Percentiles rank a stretch among this genome's conserved stretches.
These are phyloP conservation scores for Pyricularia grisea DNA, from an alignment of 2,329 filamentous ascomycete species.

Conservation along the genomic window DNA sequence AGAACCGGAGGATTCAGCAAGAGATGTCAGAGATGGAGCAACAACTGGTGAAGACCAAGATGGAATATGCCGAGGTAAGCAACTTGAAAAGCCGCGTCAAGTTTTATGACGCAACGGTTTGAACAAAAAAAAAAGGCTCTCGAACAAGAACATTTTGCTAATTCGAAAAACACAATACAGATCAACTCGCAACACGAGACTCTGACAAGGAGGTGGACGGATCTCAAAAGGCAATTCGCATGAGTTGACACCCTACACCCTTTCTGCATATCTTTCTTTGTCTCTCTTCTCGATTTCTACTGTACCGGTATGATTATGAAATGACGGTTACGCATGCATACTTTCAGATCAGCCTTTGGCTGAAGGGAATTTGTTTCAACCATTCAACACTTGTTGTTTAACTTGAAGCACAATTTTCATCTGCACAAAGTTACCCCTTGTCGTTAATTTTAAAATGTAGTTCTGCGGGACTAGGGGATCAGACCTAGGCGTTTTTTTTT, in stretches of 20 bases:
- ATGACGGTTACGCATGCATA: neutral
- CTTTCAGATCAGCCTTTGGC: neutral
- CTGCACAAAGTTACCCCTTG: neutral
- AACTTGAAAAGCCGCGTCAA: neutral
- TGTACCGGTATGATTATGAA: neutral
- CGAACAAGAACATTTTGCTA: neutral
- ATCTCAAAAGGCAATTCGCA: slow-evolving; percentile 53
- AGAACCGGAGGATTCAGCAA: slow-evolving; percentile 82
- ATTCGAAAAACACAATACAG: slow-evolving; percentile 27
- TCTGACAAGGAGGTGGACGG: slow-evolving; percentile 67
- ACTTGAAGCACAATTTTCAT: neutral
- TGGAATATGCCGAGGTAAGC: slow-evolving; percentile 89
- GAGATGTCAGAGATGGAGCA: slow-evolving; percentile 88
- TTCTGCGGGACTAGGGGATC: neutral
- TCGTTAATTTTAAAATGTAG: neutral
- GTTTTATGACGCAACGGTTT: no score
- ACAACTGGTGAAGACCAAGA: slow-evolving; percentile 84
- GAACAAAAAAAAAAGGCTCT: no score
- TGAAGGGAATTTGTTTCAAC: neutral
- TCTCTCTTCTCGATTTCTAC: neutral
- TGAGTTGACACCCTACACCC: slow-evolving; percentile 15
- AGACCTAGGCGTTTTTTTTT: neutral
- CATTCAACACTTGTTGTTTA: neutral
- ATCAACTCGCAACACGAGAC: slow-evolving; percentile 63
- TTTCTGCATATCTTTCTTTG: neutral